Base-by-base conservation (phyloP, 805 yeast species). In the Zygosaccharomyces siamensis region DNA sequence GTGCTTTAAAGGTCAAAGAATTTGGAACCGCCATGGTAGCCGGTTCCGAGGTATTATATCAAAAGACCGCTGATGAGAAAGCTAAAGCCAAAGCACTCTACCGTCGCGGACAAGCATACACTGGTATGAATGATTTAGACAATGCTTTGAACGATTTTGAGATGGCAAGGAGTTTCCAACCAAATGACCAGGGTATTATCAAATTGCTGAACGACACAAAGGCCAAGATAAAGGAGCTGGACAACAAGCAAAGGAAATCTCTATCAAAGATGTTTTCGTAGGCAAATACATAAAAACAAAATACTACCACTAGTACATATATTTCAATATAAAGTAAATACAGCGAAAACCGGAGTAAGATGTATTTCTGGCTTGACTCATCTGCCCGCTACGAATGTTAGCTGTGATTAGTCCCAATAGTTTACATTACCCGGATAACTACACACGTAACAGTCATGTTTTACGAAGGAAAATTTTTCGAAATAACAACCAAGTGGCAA, bases 71-170 rank as follows among this genome's bases (percentile, higher is more conserved):
- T 4, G 86, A 79, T 47, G 84, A 78, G 36, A 78, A 81, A 53
- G 81, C 89, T 20, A 78, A 77, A 64, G 88, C 95, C 14, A 90
- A 90, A 72, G 97, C 97, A 0, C 71, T 79, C 39, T 90, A 83
- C 72, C 83, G 98, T 66, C 82, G 92, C 66, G 97, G 95, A 32
- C 71, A 77, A 61, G 96, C 93, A 1, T 76, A 81, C 59, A 67
- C 79, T 51, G 68, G 77, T 7, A 70, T 75, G 20, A 84, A 84
- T 61, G 83, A 86, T 61, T 83, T 81, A 46, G 92, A 84, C 27
- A 77, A 73, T 49, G 95, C 96, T 0, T 70, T 84, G 44, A 68
- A 65, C 10, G 84, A 83, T 52, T 76, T 89, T 49, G 78, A 81
- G 55, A 72, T 74, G 51, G 97, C 97, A 0, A 67, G 79, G 23